Conservation (phyloP, 345 rosid genomes). For the Linum tenue region DNA sequence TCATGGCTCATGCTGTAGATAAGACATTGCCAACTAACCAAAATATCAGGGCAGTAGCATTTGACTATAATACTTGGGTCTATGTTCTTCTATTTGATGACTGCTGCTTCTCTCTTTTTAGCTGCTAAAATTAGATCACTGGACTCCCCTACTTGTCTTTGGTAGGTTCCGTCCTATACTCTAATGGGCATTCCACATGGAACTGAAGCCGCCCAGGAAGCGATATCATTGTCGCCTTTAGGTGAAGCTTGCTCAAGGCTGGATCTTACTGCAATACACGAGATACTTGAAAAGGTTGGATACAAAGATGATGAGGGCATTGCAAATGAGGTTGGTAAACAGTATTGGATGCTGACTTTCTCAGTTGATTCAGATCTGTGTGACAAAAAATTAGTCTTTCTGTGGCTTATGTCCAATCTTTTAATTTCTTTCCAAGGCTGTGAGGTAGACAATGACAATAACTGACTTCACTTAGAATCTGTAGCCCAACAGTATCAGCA, state of each 20-base stretch:
- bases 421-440: no score
- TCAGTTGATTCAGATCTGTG: background rate
- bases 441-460: background rate
- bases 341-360: conserved; percentile 1
- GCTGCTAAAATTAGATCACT: background rate
- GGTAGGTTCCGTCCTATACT: conserved; percentile 56
- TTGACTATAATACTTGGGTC: no score
- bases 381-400: background rate
- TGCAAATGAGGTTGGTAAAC: conserved; percentile 58
- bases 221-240: conserved; percentile 42
- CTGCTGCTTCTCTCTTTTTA: no score
- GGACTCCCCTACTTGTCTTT: conserved; percentile 1
- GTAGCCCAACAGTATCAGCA: no score
- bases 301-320: conserved; percentile 77
- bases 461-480: background rate
- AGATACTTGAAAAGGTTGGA: conserved; percentile 60
- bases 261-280: conserved; percentile 75
- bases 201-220: conserved; percentile 36
- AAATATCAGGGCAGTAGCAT: no score
- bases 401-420: background rate
- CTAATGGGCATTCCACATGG: conserved; percentile 65
- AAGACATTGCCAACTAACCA: no score
- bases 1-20: background rate
- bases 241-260: conserved; percentile 76
- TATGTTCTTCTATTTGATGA: no score